Evolutionary conservation across 768 basidiomycete species (phyloP).

Genomic region (Podaxis pistillaris): DNA sequence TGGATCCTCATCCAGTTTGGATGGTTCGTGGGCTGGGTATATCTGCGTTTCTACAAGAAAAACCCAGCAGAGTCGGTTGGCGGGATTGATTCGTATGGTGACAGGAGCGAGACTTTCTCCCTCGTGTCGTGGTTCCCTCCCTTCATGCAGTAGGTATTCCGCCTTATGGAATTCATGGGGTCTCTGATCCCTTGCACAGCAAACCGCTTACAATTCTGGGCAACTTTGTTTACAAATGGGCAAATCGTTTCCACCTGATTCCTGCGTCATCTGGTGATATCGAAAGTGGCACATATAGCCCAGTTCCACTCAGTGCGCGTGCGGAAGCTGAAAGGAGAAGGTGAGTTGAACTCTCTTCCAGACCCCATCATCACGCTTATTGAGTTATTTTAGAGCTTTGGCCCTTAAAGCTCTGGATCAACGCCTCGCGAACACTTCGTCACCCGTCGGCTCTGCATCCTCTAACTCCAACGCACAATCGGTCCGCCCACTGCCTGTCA

Average conservation of each 20-base stretch:
- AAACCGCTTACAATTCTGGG: slow-evolving; percentile 67
- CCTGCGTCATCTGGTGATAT: slow-evolving; percentile 62
- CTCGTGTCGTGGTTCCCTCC: slow-evolving; percentile 97
- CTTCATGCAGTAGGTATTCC: slow-evolving; percentile 74
- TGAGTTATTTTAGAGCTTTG: slow-evolving; percentile 62
- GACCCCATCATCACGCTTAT: slow-evolving; percentile 13
- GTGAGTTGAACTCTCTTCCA: slow-evolving; percentile 38
- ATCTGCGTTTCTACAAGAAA: slow-evolving; percentile 96
- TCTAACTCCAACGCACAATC: slow-evolving; percentile 28
- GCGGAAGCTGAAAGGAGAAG: slow-evolving; percentile 96
- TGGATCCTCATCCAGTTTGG: slow-evolving; percentile 97
- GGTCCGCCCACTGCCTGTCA: slow-evolving; percentile 27
- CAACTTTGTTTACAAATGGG: slow-evolving; percentile 65
- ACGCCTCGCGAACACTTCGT: slow-evolving; percentile 68
- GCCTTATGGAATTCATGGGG: neutral
- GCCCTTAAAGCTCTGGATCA: slow-evolving; percentile 97
- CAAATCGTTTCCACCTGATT: slow-evolving; percentile 72
- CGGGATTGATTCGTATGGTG: slow-evolving; percentile 77
- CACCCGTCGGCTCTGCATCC: slow-evolving; percentile 37
- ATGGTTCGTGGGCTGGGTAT: slow-evolving; percentile 96
- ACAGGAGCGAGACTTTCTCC: slow-evolving; percentile 94
- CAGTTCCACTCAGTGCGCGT: slow-evolving; percentile 82
- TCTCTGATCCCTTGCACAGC: slow-evolving; percentile 36
- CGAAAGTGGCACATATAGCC: slow-evolving; percentile 69
- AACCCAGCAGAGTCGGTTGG: slow-evolving; percentile 62